phyloP scores from a whole-genome alignment of 176 grass and related monocot species.

The Bonia amplexicaulis region DNA sequence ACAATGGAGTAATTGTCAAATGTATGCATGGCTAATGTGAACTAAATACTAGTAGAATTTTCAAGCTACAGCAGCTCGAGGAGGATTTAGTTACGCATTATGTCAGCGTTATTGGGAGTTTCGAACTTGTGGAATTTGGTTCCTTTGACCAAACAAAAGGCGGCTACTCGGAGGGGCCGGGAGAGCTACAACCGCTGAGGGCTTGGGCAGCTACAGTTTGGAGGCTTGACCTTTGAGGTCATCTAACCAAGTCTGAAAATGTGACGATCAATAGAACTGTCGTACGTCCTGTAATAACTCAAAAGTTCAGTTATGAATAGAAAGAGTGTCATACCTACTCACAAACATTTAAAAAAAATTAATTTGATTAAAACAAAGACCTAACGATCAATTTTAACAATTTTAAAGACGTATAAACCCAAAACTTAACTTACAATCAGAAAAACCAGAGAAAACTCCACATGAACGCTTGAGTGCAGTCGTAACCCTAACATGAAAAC shows the following conservation, averaged over 20 bases:
- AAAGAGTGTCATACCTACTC: too few species aligned
- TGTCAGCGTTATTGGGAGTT: neutral
- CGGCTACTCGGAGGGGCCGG: neutral
- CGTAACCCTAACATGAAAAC: too few species aligned
- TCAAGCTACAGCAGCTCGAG: neutral
- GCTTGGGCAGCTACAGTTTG: neutral
- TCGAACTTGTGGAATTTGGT: neutral
- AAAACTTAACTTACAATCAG: too few species aligned
- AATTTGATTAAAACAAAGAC: too few species aligned
- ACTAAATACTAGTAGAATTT: neutral
- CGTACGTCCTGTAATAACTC: too few species aligned
- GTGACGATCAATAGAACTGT: too few species aligned
- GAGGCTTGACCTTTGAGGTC: slow-evolving; percentile 11
- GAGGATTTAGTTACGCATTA: neutral
- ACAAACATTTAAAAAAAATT: too few species aligned
- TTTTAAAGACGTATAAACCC: too few species aligned
- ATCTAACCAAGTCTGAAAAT: neutral
- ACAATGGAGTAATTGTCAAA: neutral
- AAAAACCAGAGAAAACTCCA: too few species aligned
- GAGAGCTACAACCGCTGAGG: neutral
- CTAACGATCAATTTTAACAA: too few species aligned
- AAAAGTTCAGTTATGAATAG: too few species aligned
- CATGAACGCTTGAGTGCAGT: too few species aligned
- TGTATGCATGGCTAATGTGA: neutral
- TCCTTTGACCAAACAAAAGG: slow-evolving; percentile 20